Evolutionary conservation across 305 asterid species (phyloP).

Genomic region (Lippia alba): DNA sequence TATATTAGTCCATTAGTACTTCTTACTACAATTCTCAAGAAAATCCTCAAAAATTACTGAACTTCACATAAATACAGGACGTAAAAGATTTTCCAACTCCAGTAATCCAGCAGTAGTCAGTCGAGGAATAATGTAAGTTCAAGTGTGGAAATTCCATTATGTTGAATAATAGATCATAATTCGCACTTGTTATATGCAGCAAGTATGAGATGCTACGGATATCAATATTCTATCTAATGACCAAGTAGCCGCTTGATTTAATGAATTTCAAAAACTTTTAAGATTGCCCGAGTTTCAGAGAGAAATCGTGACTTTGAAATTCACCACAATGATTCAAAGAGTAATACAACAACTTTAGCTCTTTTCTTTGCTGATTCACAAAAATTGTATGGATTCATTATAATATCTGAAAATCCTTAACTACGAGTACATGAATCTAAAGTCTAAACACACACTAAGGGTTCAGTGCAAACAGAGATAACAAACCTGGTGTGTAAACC

Average conservation of each 20-base stretch:
- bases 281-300: no score
- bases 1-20: background rate
- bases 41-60: background rate
- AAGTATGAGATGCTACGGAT: background rate
- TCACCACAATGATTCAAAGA: no score
- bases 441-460: background rate
- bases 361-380: background rate
- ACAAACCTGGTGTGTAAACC: slow-evolving; percentile 95
- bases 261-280: no score
- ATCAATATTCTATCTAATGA: background rate
- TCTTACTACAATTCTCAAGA: background rate
- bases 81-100: background rate
- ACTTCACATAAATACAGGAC: background rate
- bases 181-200: background rate
- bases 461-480: slow-evolving; percentile 15
- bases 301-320: no score
- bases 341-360: no score
- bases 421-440: background rate
- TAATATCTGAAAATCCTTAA: background rate
- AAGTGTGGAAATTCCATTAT: background rate
- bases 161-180: background rate
- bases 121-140: background rate
- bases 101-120: background rate
- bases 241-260: background rate
- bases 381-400: background rate